Evolutionary conservation across 2,329 filamentous ascomycete genomes (phyloP).

Genomic region (Alternaria longipes): DNA sequence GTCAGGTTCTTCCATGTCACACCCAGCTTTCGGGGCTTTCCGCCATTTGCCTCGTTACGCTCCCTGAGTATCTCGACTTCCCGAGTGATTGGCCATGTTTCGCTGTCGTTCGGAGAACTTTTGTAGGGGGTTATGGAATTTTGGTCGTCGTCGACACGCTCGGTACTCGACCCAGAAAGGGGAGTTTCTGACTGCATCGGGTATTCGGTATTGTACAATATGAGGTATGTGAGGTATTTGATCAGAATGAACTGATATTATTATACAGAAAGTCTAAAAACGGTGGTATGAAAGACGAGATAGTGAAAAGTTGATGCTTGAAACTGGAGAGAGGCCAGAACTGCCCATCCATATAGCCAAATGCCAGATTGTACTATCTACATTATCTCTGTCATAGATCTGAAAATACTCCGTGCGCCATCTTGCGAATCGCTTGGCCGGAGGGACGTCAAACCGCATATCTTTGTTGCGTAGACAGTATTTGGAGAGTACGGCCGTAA

Average conservation of each 20-base stretch:
- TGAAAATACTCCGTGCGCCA: constrained; percentile 1
- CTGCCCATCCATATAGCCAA: not conserved
- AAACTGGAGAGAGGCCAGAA: not conserved
- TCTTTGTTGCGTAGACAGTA: not conserved
- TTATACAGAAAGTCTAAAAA: not conserved
- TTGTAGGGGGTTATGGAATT: not conserved
- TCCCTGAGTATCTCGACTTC: constrained; percentile 4
- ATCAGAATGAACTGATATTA: not conserved
- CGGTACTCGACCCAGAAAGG: constrained; percentile 1
- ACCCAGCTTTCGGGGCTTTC: constrained; percentile 71
- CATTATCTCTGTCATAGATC: not conserved
- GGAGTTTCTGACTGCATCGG: constrained; percentile 2
- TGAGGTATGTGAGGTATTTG: no score
- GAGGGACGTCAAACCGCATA: constrained; percentile 4
- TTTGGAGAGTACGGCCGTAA: not conserved
- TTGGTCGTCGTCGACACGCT: not conserved
- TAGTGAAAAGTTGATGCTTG: not conserved
- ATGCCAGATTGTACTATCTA: not conserved
- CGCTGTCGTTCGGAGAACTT: not conserved
- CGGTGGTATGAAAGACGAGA: not conserved
- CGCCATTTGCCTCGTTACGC: constrained; percentile 1
- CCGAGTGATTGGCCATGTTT: not conserved
- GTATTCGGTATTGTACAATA: not conserved
- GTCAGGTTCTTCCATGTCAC: constrained; percentile 78
- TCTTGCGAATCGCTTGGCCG: not conserved